phyloP scores from a whole-genome alignment of 257 asterid species.

The Salvia hispanica region DNA sequence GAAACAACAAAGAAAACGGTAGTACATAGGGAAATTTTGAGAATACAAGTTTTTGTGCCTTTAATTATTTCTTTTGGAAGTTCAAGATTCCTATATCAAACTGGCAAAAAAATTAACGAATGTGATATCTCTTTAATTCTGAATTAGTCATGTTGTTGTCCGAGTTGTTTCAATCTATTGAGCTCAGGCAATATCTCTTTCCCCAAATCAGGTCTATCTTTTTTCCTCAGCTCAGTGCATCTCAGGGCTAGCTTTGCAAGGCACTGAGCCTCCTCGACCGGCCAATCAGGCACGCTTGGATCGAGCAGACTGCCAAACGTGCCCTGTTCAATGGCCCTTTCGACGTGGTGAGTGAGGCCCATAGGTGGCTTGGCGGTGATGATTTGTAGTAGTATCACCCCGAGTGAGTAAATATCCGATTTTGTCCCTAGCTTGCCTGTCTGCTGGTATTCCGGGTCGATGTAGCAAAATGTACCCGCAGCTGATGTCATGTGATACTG shows the following conservation, averaged over 20 bases:
- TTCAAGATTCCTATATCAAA: constrained; percentile 18
- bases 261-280: constrained; percentile 52
- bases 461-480: constrained; percentile 83
- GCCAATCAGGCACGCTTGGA: constrained; percentile 77
- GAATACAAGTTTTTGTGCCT: neutral
- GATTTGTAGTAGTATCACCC: constrained; percentile 67
- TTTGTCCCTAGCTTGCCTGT: constrained; percentile 74
- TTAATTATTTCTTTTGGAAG: neutral
- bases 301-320: constrained; percentile 62
- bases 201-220: constrained; percentile 73
- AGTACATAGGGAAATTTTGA: neutral
- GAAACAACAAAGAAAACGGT: neutral
- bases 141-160: constrained; percentile 32
- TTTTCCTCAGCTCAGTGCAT: constrained; percentile 70
- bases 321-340: constrained; percentile 54
- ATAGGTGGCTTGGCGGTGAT: constrained; percentile 81
- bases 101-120: constrained; percentile 5
- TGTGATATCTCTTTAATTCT: neutral
- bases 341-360: constrained; percentile 76
- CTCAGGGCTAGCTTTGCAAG: constrained; percentile 57
- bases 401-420: constrained; percentile 72
- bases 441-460: constrained; percentile 84
- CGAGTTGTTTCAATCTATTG: constrained; percentile 52
- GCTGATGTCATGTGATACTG: constrained; percentile 84
- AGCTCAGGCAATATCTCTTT: constrained; percentile 66